A percentile compares a stretch with the other conserved stretches of the same genome.
Evolutionary conservation across 257 asterid species (phyloP).

Genomic region (Voacanga thouarsii): DNA sequence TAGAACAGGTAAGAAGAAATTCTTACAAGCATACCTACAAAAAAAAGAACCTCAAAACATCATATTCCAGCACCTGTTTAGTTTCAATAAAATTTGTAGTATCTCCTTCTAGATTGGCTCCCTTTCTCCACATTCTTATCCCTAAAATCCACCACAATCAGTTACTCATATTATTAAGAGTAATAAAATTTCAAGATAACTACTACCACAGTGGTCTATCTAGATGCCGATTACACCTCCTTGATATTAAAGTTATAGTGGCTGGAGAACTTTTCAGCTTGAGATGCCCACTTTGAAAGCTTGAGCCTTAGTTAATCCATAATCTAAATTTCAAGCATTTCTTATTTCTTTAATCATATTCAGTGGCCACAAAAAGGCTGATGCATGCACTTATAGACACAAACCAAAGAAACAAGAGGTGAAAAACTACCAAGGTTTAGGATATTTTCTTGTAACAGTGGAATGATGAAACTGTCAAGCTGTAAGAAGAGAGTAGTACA

Average conservation of each 20-base stretch:
- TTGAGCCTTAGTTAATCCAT: too few relatives aligned
- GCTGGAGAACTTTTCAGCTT: slow-evolving; percentile 62
- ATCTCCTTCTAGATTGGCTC: slow-evolving; percentile 99
- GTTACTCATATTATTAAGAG: background rate
- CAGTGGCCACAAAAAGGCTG: too few relatives aligned
- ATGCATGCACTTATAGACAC: background rate
- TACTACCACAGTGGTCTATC: slow-evolving; percentile 41
- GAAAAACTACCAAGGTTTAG: slow-evolving; percentile 29
- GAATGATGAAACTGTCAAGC: slow-evolving; percentile 89
- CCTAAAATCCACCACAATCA: slow-evolving; percentile 42
- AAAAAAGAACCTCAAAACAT: slow-evolving; percentile 62
- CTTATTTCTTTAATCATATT: too few relatives aligned
- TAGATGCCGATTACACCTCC: slow-evolving; percentile 93
- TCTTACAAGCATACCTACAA: slow-evolving; percentile 54
- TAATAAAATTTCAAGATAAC: background rate
- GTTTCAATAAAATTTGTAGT: slow-evolving; percentile 93
- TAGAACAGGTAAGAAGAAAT: slow-evolving; percentile 5
- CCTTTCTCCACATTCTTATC: slow-evolving; percentile 99
- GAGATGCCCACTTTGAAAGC: too few relatives aligned
- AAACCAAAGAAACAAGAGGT: background rate
- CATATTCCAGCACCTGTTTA: slow-evolving; percentile 77
- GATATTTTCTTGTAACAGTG: slow-evolving; percentile 97
- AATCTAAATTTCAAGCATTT: too few relatives aligned
- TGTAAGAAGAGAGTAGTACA: slow-evolving; percentile 60
- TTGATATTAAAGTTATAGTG: slow-evolving; percentile 61